Evolutionary conservation across 1,284 basidiomycete species (phyloP), one percentile per base, ranked within the genome.

Genomic region (Moniliella sp.): DNA sequence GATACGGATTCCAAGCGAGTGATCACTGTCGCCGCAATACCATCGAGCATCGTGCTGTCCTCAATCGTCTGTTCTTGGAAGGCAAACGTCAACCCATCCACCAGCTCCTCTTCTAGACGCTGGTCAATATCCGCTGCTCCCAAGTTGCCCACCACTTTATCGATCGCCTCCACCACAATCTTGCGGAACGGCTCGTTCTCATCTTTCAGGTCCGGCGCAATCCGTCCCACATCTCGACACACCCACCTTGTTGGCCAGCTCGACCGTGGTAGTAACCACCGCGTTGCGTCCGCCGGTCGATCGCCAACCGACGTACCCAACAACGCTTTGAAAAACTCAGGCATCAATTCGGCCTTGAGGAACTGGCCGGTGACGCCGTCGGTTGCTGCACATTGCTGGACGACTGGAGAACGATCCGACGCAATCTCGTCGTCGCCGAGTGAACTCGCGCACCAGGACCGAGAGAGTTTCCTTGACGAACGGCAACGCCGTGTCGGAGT

Each of bases 161-260:
- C 91, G 49, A 97, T 93, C 0, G 91, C 94, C 66, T 97, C 91
- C 91, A 97, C 97, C 26, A 93, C 86, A 91, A 97, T 97, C 69
- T 94, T 94, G 45, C 88, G 70, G 68, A 88, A 94, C 4, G 84
- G 83, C 65, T 97, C 91, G 42, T 56, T 63, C 39, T 66, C 64
- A 40, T 66, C 66, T 67, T 97, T 97, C 43, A 97, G 67, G 57
- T 91, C 84, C 57, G 94, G 91, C 39, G 91, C 86, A 44, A 97
- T 75, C 40, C 84, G 69, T 1, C 81, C 79, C 11, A 94, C 81
- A 97, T 91, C 63, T 93, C 88, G 83, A 72, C 0, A 94, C 84
- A 13, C 91, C 91, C 0, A 83, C 70, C 65, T 99, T 99, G 58
- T 91, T 79, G 3, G 91, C 84, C 9, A 97, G 71, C 64, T 93